phyloP scores from a whole-genome alignment of 2,329 filamentous ascomycete species.

The Calonectria naviculata region DNA sequence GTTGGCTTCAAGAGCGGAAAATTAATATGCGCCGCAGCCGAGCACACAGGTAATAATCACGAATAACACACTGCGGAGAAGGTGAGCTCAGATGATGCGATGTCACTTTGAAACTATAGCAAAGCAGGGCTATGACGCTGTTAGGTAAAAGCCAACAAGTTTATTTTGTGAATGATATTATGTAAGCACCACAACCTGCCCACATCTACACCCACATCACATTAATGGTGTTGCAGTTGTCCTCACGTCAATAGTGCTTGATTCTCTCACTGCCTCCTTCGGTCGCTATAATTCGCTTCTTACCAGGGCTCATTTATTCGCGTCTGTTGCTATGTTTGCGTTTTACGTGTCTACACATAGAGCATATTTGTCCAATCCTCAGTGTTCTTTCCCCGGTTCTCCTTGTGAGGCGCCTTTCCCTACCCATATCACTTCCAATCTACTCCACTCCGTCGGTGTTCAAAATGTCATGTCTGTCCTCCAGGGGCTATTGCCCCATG shows the following conservation, averaged over 20 bases:
- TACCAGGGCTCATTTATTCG: too few relatives aligned
- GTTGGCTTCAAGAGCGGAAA: background rate
- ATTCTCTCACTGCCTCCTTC: background rate
- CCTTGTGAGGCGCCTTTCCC: background rate
- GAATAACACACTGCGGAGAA: background rate
- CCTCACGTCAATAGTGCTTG: too few relatives aligned
- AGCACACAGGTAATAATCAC: background rate
- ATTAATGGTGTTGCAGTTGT: background rate
- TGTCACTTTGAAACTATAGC: background rate
- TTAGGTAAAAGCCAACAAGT: slow-evolving; percentile 16
- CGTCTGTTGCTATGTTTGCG: background rate
- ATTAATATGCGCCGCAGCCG: background rate
- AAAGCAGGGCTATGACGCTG: slow-evolving; percentile 13
- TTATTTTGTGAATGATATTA: slow-evolving; percentile 38
- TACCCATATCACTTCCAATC: background rate
- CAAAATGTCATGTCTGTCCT: background rate
- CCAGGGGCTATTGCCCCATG: too few relatives aligned
- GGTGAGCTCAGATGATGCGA: background rate
- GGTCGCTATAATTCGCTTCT: background rate
- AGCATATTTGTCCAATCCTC: background rate
- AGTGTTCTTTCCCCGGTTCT: background rate
- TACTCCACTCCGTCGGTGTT: background rate
- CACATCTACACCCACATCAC: background rate
- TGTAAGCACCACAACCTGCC: slow-evolving; percentile 32
- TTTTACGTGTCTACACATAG: background rate